These are phyloP conservation scores for Thuja plicata DNA, from an alignment of 83 land plant genomes.

Conservation along the genomic window DNA sequence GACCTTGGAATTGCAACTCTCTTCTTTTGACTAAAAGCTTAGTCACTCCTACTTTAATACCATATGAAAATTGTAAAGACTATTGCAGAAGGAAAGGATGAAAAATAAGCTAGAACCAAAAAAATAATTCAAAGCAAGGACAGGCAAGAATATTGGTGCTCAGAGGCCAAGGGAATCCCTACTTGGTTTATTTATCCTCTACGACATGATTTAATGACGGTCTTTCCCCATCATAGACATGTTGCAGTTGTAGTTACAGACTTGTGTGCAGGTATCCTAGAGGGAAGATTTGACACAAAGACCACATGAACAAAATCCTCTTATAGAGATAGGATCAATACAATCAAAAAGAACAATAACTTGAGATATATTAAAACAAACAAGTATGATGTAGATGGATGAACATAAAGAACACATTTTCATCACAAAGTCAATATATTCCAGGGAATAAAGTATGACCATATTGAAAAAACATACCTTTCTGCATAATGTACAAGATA, in stretches of 20 bases:
- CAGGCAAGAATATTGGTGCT: no score
- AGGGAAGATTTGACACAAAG: background rate
- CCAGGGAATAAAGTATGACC: background rate
- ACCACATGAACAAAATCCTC: background rate
- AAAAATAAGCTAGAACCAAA: no score
- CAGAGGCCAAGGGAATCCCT: no score
- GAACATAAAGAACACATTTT: background rate
- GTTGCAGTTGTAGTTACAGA: background rate
- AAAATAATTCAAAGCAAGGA: no score
- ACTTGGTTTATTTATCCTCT: no score
- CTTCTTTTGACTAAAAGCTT: no score
- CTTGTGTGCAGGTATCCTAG: background rate
- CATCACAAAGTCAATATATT: background rate
- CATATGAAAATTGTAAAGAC: no score
- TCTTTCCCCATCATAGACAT: no score
- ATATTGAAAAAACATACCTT: conserved; percentile 55
- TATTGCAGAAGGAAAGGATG: no score
- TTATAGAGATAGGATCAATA: background rate
- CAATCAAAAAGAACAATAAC: background rate
- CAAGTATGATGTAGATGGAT: background rate
- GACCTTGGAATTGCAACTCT: no score
- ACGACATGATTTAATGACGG: no score
- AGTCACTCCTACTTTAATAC: no score
- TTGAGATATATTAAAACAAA: background rate
- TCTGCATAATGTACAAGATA: conserved; percentile 98